These are phyloP conservation scores for Trichophyton schoenleinii DNA, from an alignment of 2,329 filamentous ascomycete genomes.

Conservation along the genomic window DNA sequence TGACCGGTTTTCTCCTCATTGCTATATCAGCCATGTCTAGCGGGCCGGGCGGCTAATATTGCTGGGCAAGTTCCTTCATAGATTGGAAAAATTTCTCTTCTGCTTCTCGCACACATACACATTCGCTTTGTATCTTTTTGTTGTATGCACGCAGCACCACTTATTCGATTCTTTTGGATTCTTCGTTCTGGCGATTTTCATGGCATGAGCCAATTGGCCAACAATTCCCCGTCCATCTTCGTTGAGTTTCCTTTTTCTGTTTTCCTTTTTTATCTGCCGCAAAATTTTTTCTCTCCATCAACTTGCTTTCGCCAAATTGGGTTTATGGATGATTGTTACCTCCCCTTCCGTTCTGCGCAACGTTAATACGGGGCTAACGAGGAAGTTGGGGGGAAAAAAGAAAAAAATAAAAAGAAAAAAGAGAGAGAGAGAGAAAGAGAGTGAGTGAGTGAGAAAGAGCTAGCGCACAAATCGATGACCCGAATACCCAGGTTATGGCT, in stretches of 20 bases:
- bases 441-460: background rate
- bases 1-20: constrained; percentile 9
- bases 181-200: background rate
- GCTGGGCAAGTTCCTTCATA: background rate
- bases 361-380: background rate
- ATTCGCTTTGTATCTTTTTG: background rate
- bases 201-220: background rate
- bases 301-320: background rate
- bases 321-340: background rate
- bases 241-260: background rate
- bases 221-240: too few relatives aligned
- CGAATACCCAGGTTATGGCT: background rate
- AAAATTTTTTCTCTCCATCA: background rate
- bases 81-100: background rate
- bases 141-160: background rate
- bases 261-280: background rate
- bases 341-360: background rate
- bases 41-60: constrained; percentile 2
- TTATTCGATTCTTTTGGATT: background rate
- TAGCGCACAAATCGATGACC: background rate
- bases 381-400: background rate
- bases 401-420: too few relatives aligned
- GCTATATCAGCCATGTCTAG: constrained; percentile 5
- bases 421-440: too few relatives aligned
- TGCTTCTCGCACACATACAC: background rate